Base-by-base conservation (phyloP, 192 early-diverging fungal genomes). In the Cladochytrium replicatum region DNA sequence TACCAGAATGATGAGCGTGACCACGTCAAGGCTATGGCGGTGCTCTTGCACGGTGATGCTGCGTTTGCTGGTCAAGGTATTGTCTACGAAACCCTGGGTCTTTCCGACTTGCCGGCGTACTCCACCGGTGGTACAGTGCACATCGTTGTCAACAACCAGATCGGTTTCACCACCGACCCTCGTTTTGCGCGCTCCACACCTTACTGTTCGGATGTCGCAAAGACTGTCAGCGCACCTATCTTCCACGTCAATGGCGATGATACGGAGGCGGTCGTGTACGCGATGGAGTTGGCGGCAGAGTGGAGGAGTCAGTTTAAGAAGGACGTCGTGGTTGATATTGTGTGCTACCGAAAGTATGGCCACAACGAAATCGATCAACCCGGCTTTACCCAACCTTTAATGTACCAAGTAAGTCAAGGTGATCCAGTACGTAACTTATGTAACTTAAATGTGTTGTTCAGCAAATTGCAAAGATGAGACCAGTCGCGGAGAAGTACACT, bases 341-440 rank as follows among this genome's bases (percentile, higher is more conserved):
- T 98, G 25, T 89, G 95, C 60, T 98, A 98, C 81, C 84, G 95
- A 48, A 86, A 85, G 61, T 84, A 98, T 46, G 95, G 95, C 43
- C 95, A 98, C 83, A 98, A 98, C 74, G 95, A 98, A 71, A 91
- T 88, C 31, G 95, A 98, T 74, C 92, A 98, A 69, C 95, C 95
- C 41, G 81, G 78, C 61, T 98, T 98, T 75, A 98, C 95, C 25
- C 95, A 98, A 66, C 95, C 95, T 32, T 80, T 83, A 60, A 96
- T 98, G 92, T 96, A 96, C 71, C 71, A 73, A 60, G 69, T 72
- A 48, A 9, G 41, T 13, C 21, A 59, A 25, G 4, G 13, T 25
- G 9, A 15, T 47, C 39, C 11, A 21, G 1, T 6, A 48, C 15
- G 15, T 13, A 58, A n/a, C 4, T n/a, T 24, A 24, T 29, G 22